Evolutionary conservation across 768 basidiomycete species (phyloP).

Genomic region (Hypholoma fasciculare): DNA sequence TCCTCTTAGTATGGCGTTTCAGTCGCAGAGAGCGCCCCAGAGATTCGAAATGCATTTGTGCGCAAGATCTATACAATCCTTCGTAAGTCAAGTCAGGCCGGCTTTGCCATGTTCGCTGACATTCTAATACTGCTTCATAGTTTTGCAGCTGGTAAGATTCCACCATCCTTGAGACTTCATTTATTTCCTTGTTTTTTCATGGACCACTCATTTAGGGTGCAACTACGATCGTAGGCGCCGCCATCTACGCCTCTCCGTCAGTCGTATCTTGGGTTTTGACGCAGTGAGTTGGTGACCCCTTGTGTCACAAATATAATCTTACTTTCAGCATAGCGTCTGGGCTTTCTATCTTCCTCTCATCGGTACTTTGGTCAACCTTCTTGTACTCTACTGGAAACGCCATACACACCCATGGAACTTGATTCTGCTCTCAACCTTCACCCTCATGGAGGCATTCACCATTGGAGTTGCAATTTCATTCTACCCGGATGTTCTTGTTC

Average conservation of each 20-base stretch:
- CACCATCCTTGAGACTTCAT: neutral
- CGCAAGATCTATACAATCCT: conserved; percentile 92
- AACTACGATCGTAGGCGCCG: conserved; percentile 78
- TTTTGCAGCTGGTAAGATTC: conserved; percentile 66
- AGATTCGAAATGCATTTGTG: conserved; percentile 85
- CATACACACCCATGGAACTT: conserved; percentile 90
- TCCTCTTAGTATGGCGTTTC: conserved; percentile 70
- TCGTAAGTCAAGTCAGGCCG: conserved; percentile 48
- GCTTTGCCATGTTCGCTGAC: neutral
- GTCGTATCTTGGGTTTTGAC: conserved; percentile 70
- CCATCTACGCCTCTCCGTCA: conserved; percentile 61
- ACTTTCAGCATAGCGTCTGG: conserved; percentile 56
- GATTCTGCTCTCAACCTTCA: conserved; percentile 83
- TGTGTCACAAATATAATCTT: neutral
- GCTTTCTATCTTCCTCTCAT: conserved; percentile 77
- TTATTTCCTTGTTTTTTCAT: conserved; percentile 35
- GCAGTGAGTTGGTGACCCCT: conserved; percentile 47
- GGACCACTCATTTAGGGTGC: conserved; percentile 28
- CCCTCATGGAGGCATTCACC: conserved; percentile 86
- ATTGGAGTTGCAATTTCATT: conserved; percentile 85
- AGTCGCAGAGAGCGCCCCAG: conserved; percentile 72
- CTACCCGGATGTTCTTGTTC: conserved; percentile 68
- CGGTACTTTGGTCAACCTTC: conserved; percentile 77
- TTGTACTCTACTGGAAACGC: conserved; percentile 88
- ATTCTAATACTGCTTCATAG: conserved; percentile 31